Evolutionary conservation across 306 rosid genomes (phyloP).

Genomic region (Quercus suber): DNA sequence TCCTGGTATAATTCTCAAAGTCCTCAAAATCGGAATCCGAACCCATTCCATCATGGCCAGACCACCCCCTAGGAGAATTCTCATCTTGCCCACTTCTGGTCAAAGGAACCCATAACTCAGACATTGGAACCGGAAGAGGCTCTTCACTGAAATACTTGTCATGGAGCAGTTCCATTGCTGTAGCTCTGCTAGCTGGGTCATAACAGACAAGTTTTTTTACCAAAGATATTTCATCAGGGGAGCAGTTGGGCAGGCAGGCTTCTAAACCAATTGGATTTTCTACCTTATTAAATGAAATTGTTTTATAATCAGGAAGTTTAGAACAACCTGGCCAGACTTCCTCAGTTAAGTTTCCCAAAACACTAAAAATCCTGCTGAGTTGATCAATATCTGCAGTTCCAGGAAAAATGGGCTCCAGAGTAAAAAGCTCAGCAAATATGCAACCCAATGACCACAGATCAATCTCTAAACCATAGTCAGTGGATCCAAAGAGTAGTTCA

Average conservation of each 20-base stretch:
- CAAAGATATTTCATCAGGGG: constrained; percentile 45
- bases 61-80: constrained; percentile 48
- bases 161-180: constrained; percentile 61
- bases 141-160: constrained; percentile 66
- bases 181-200: constrained; percentile 71
- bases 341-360: constrained; percentile 71
- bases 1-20: constrained; percentile 44
- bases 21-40: constrained; percentile 86
- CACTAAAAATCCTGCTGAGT: constrained; percentile 60
- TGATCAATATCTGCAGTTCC: constrained; percentile 88
- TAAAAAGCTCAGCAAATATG: constrained; percentile 63
- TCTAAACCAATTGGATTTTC: constrained; percentile 64
- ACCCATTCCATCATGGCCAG: constrained; percentile 38
- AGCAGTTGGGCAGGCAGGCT: constrained; percentile 46
- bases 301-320: constrained; percentile 65
- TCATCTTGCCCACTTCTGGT: constrained; percentile 35
- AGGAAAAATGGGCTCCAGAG: constrained; percentile 71
- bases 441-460: constrained; percentile 97
- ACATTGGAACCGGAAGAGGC: constrained; percentile 67
- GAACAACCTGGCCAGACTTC: constrained; percentile 70
- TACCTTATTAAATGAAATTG: constrained; percentile 53
- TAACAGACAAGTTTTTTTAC: constrained; percentile 60
- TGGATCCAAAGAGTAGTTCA: constrained; percentile 77
- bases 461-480: constrained; percentile 68
- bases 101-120: constrained; percentile 56